Percentiles rank a stretch among this genome's conserved stretches.
phyloP scores from a whole-genome alignment of 352 stramenopile genomes.

The Phytophthora syringae region DNA sequence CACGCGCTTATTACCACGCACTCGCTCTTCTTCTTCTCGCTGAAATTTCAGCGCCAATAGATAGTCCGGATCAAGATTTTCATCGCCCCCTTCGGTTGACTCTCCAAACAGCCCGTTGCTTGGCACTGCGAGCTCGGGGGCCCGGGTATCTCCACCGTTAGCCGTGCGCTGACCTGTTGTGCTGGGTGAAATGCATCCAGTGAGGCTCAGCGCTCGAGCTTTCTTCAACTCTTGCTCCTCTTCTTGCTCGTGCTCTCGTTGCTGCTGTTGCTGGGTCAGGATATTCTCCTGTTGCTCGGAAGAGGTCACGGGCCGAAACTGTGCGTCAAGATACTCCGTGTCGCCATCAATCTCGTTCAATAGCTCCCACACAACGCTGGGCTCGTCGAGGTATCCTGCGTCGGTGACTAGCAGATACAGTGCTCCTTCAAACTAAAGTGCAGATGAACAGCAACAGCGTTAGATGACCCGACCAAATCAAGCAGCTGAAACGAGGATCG shows the following conservation, averaged over 20 bases:
- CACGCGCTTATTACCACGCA: slow-evolving; percentile 29
- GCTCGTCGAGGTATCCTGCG: slow-evolving; percentile 94
- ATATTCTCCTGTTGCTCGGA: slow-evolving; percentile 76
- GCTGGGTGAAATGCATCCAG: slow-evolving; percentile 2
- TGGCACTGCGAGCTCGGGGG: slow-evolving; percentile 21
- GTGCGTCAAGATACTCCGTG: slow-evolving; percentile 74
- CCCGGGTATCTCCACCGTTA: slow-evolving; percentile 13
- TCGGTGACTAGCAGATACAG: slow-evolving; percentile 98
- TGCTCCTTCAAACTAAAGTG: slow-evolving; percentile 83
- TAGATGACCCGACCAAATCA: background rate
- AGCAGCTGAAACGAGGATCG: background rate
- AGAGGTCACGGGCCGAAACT: slow-evolving; percentile 71
- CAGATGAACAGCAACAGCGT: slow-evolving; percentile 1
- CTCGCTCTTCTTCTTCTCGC: slow-evolving; percentile 73
- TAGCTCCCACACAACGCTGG: slow-evolving; percentile 95
- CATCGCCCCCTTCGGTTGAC: background rate
- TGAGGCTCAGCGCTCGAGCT: slow-evolving; percentile 23
- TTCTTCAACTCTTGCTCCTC: slow-evolving; percentile 28
- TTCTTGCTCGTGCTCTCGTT: slow-evolving; percentile 33
- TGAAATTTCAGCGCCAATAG: slow-evolving; percentile 76
- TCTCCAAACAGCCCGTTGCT: slow-evolving; percentile 20
- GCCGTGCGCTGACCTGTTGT: background rate
- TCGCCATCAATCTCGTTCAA: slow-evolving; percentile 92
- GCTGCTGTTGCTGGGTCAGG: slow-evolving; percentile 62
- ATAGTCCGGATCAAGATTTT: slow-evolving; percentile 66